A percentile compares a stretch with the other conserved stretches of the same genome.
Conservation (phyloP, 139 green algal species). For the Chlorella sp. region DNA sequence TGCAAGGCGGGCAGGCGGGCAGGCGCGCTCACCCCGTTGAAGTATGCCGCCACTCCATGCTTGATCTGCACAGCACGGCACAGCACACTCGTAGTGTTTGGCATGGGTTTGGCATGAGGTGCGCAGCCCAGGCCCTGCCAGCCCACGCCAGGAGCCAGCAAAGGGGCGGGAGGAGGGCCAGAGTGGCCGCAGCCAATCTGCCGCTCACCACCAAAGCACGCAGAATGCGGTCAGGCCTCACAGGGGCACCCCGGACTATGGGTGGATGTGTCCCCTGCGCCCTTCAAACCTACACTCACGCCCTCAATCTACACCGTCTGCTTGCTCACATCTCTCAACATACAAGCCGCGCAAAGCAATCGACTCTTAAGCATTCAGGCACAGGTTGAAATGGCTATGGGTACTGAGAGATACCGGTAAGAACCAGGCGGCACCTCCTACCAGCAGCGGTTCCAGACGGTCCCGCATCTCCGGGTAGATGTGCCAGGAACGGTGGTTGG, state of each 20-base stretch:
- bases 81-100: background rate
- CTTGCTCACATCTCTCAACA: too few species aligned
- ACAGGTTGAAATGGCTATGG: too few species aligned
- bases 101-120: background rate
- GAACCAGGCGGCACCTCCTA: slow-evolving; percentile 42
- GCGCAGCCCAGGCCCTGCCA: too few species aligned
- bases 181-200: too few species aligned
- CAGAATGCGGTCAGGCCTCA: background rate
- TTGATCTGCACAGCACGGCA: background rate
- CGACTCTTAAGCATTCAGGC: too few species aligned
- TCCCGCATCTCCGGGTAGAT: slow-evolving; percentile 47
- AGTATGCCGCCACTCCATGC: slow-evolving; percentile 45
- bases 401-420: too few species aligned
- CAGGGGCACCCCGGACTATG: background rate
- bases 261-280: too few species aligned
- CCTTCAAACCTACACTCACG: too few species aligned
- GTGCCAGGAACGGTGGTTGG: slow-evolving; percentile 39
- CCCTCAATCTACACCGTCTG: too few species aligned
- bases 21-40: slow-evolving; percentile 45
- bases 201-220: too few species aligned
- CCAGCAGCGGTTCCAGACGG: slow-evolving; percentile 56
- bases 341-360: too few species aligned
- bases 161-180: background rate
- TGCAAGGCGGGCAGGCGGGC: too few species aligned
- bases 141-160: background rate